phyloP scores from a whole-genome alignment of 345 rosid species.

The Cardamine resedifolia region DNA sequence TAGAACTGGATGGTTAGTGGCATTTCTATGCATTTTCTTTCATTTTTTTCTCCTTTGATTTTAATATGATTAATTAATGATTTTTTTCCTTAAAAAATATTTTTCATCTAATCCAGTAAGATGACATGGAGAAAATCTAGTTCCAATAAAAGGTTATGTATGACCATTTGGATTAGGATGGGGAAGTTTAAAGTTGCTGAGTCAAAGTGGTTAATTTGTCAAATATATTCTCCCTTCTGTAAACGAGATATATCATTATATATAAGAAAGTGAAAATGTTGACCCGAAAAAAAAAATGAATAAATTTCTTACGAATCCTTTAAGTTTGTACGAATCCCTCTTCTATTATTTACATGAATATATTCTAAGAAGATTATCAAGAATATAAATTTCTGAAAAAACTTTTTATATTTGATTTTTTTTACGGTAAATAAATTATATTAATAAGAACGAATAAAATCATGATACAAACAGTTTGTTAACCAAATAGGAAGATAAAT shows the following conservation, averaged over 20 bases:
- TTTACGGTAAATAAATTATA: no score
- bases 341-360: neutral
- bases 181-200: neutral
- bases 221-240: constrained; percentile 1
- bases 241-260: neutral
- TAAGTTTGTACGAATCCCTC: neutral
- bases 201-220: constrained; percentile 32
- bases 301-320: no score
- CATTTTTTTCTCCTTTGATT: neutral
- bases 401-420: no score
- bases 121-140: constrained; percentile 27
- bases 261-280: no score
- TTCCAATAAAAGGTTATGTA: constrained; percentile 13
- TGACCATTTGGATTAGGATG: constrained; percentile 30
- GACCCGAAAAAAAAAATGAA: no score
- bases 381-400: neutral
- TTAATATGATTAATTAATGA: neutral
- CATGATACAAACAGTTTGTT: no score
- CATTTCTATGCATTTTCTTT: constrained; percentile 26
- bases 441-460: no score
- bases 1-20: constrained; percentile 42
- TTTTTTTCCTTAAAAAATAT: neutral
- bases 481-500: no score
- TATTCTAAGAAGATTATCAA: neutral
- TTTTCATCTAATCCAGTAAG: constrained; percentile 9